Evolutionary conservation across 1,139 yeast species (phyloP).

Genomic region (Kurtzmaniella quercitrusa): DNA sequence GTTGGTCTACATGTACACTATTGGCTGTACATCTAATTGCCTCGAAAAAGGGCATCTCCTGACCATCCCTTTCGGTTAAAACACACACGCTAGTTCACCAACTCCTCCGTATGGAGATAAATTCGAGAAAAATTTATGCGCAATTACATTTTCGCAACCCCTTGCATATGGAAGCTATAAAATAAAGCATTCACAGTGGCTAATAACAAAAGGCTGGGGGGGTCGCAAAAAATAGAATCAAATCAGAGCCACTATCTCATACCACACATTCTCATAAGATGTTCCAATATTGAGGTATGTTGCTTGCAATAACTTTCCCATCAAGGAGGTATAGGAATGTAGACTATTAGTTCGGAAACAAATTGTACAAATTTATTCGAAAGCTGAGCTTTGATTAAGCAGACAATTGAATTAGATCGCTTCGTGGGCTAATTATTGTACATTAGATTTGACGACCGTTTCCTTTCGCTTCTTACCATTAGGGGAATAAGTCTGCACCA

Average conservation of each 20-base stretch:
- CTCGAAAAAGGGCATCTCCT: background rate
- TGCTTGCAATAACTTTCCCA: no score
- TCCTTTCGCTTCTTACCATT: background rate
- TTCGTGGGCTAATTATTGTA: no score
- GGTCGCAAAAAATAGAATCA: no score
- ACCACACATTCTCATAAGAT: no score
- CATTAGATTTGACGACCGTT: no score
- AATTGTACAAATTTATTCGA: no score
- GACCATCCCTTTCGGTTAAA: background rate
- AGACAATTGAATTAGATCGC: no score
- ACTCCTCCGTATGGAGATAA: background rate
- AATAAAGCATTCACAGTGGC: background rate
- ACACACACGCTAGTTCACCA: background rate
- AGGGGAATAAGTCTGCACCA: background rate
- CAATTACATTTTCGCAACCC: background rate
- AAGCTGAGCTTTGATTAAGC: no score
- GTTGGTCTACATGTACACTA: background rate
- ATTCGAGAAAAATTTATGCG: background rate
- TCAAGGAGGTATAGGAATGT: no score
- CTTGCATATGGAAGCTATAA: background rate
- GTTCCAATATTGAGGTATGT: no score
- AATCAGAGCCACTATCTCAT: background rate
- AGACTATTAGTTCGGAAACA: no score
- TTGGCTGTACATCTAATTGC: background rate
- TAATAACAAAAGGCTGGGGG: background rate